A percentile compares a stretch with the other conserved stretches of the same genome.
Conservation (phyloP, 176 grass and related monocot genomes). For the Coix lacrymajobi region DNA sequence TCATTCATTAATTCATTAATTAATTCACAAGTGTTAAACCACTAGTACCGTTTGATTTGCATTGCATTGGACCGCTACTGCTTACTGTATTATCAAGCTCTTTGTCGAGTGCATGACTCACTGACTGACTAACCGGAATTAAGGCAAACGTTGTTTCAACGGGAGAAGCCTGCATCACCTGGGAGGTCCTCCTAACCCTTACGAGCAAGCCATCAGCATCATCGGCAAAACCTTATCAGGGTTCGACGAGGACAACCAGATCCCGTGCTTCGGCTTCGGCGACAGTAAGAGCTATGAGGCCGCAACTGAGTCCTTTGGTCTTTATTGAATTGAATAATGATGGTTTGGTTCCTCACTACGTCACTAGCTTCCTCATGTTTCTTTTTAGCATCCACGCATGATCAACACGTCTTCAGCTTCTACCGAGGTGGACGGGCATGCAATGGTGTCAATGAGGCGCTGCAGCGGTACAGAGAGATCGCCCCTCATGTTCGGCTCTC, state of each 20-base stretch:
- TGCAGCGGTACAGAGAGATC: conserved; percentile 54
- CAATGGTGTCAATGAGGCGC: conserved; percentile 30
- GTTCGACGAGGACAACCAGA: conserved; percentile 43
- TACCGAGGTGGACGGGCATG: conserved; percentile 22
- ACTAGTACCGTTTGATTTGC: neutral
- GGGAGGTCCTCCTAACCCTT: conserved; percentile 24
- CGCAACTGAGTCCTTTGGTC: neutral
- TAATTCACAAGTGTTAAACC: neutral
- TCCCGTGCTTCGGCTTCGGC: conserved; percentile 57
- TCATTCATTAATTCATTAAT: too few relatives aligned
- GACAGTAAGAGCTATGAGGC: conserved; percentile 31
- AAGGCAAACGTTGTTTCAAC: conserved; percentile 32
- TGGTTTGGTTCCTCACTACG: neutral
- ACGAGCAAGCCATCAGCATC: conserved; percentile 42
- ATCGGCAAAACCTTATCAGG: conserved; percentile 19
- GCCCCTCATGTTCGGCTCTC: conserved; percentile 25
- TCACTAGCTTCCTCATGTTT: neutral
- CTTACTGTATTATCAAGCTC: neutral
- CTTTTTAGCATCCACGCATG: conserved; percentile 44
- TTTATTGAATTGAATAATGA: neutral
- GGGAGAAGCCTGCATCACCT: conserved; percentile 44
- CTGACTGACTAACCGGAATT: neutral
- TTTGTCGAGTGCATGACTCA: neutral
- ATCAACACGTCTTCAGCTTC: conserved; percentile 55
- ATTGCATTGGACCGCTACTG: neutral